phyloP scores from a whole-genome alignment of 164 flowering plant species.

The Vitis riparia region DNA sequence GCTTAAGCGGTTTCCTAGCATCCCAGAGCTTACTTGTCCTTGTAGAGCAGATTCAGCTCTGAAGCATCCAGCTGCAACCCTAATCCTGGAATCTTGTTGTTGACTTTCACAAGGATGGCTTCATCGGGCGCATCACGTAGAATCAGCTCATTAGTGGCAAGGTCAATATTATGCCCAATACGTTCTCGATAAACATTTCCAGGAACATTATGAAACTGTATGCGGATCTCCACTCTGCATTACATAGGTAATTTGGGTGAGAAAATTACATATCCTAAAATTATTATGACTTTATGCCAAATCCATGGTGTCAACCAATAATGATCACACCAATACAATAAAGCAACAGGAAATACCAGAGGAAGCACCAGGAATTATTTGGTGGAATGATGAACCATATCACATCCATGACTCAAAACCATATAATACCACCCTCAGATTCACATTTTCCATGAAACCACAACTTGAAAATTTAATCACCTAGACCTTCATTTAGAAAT shows the following conservation, averaged over 20 bases:
- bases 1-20: no score
- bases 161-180: conserved; percentile 45
- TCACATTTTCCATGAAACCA: not conserved
- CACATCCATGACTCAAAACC: not conserved
- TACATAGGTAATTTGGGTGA: not conserved
- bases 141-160: conserved; percentile 58
- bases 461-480: not conserved
- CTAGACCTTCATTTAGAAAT: not conserved
- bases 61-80: conserved; percentile 60
- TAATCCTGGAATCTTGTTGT: conserved; percentile 66
- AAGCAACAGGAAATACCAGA: not conserved
- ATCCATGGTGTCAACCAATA: not conserved
- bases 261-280: not conserved
- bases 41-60: conserved; percentile 60
- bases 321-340: not conserved
- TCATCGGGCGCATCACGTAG: conserved; percentile 63
- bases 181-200: conserved; percentile 56
- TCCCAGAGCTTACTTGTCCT: conserved; percentile 45
- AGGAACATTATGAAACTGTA: conserved; percentile 56
- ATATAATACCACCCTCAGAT: not conserved
- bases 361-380: not conserved
- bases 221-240: conserved; percentile 60
- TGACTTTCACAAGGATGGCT: conserved; percentile 64
- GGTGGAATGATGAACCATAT: not conserved
- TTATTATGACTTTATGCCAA: not conserved